Evolutionary conservation across 306 rosid genomes (phyloP).

Genomic region (Quercus wislizeni): DNA sequence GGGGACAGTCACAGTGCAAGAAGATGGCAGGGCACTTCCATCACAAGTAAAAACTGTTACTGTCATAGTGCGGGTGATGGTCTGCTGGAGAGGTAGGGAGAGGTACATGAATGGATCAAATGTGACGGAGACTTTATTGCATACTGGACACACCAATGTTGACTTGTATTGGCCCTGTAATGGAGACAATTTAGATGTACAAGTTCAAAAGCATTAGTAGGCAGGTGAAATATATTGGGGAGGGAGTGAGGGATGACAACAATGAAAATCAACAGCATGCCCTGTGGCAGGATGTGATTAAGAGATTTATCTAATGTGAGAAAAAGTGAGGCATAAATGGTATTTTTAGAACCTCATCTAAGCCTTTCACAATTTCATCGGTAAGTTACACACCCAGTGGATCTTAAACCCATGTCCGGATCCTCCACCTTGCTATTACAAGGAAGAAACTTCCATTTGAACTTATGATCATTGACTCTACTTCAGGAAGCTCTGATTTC

Average conservation of each 20-base stretch:
- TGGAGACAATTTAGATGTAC: conserved; percentile 13
- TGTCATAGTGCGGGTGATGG: conserved; percentile 70
- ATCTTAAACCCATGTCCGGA: no score
- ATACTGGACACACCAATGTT: conserved; percentile 93
- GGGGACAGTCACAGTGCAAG: conserved; percentile 81
- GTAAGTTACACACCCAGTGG: no score
- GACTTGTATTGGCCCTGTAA: conserved; percentile 97
- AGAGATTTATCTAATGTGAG: background rate
- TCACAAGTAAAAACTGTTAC: conserved; percentile 77
- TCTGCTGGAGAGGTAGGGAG: conserved; percentile 87
- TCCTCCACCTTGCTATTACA: no score
- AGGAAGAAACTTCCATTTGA: no score
- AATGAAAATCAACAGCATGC: background rate
- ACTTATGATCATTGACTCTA: no score
- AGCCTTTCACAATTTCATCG: background rate
- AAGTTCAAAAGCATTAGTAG: conserved; percentile 28
- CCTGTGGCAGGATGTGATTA: background rate
- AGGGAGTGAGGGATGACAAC: background rate
- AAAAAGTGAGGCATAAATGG: background rate
- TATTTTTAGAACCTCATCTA: background rate
- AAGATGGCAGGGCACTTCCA: conserved; percentile 69
- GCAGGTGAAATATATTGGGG: conserved; percentile 15
- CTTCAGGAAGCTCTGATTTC: no score
- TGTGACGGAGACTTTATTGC: conserved; percentile 97
- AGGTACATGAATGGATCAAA: conserved; percentile 99